Evolutionary conservation across 1,139 yeast species (phyloP), one percentile per base, ranked within the genome.

Genomic region (Debaryomyces sp.): DNA sequence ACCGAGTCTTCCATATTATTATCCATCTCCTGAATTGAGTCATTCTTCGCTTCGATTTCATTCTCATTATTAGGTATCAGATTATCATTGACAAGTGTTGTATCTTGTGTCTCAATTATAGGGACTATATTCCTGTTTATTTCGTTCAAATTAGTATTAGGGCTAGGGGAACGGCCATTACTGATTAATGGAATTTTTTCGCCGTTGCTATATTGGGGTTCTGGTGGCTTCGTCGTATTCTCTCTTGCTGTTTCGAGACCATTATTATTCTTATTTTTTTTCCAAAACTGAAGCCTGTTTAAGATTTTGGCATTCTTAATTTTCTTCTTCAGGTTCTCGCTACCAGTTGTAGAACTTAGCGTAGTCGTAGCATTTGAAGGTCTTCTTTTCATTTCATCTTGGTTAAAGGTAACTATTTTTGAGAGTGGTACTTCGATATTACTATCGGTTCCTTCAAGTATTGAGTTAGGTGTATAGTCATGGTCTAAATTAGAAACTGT

Each of bases 211-310:
- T 32, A 34, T 17, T 34, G 15, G 6, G 7, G 13, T 35, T 35
- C 38, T 5, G 12, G 22, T 9, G 10, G 23, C 21, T 24, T 39
- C n/a, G 17, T 7, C 7, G 6, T 22, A 22, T 30, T 21, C 7
- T n/a, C 18, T 32, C 17, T 30, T 17, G 18, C 10, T 15, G 13
- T 29, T 10, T 41, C 43, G n/a, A 12, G 6, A 9, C 33, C 37
- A 15, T 21, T 30, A 13, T 7, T 22, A 13, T 48, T 50, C 44
- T 60, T 58, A 42, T 50, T 56, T 41, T 61, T 65, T 47, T 71
- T 76, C 81, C 81, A 76, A 58, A 76, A 76, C 57, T 71, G 77
- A 21, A 76, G 63, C 51, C 66, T 73, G 45, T 64, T 66, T 24
- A 74, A 55, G 18, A 76, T 54, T 44, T 64, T 68, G 12, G 58